Evolutionary conservation across 768 basidiomycete species (phyloP), one percentile per base, ranked within the genome.

Genomic region (Lentinula edodes): DNA sequence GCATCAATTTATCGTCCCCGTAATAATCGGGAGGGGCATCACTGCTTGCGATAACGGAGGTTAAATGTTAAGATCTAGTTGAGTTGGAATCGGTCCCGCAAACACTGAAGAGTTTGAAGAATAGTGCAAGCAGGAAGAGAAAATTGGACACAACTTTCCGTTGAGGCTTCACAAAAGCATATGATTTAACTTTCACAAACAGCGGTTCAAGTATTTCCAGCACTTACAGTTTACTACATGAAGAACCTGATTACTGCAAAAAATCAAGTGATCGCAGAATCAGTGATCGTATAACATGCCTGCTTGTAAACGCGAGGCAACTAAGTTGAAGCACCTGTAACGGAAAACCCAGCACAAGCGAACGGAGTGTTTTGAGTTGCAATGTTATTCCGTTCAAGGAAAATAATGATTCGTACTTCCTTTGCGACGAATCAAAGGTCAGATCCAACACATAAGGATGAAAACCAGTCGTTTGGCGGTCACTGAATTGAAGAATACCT

Each of bases 361-460:
- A 50, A 45, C 56, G 56, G 56, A 58, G 56, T 34, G 56, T 58
- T 58, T 45, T 58, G 34, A 46, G 56, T 58, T 43, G 45, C 28
- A 59, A 38, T 35, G 52, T 35, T 35, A 8, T 23, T 18, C 43
- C 13, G 12, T 18, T 18, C 15, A 10, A 43, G 20, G 20, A 46
- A 8, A n/a, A 9, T 9, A 23, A 9, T 48, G 18, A 23, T 8
- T 12, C 20, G 20, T 18, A 20, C 18, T 48, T 43, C n/a, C 46
- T 20, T 9, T 12, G 18, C 1, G 46, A 48, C 46, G 46, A 20
- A n/a, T 52, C 35, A 35, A 52, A 13, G 12, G 20, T 53, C 7
- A 18, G 9, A n/a, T 53, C 53, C 1, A n/a, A 18, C 6, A 15
- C 34, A 9, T 54, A 15, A n/a, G n/a, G 28, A 54, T 39, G 16